Conservation (phyloP, 768 basidiomycete species). For the Podaxis sp. region DNA sequence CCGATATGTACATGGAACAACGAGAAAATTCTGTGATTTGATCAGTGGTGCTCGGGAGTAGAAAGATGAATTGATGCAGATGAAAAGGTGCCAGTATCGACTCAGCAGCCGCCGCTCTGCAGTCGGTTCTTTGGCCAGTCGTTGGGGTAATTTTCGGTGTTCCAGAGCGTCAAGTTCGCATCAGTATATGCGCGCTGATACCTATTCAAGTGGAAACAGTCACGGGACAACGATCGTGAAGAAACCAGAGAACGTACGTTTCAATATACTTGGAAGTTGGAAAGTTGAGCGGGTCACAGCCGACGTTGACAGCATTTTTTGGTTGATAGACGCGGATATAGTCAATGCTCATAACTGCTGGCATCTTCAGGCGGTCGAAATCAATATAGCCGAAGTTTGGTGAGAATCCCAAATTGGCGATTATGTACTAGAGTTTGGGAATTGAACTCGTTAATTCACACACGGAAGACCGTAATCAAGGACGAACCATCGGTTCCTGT, state of each 20-base stretch:
- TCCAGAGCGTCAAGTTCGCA: conserved; percentile 42
- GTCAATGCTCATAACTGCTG: conserved; percentile 69
- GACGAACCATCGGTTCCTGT: conserved; percentile 67
- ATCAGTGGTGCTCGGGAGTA: background rate
- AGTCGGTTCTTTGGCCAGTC: conserved; percentile 41
- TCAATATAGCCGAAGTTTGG: conserved; percentile 68
- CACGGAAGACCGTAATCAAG: conserved; percentile 29
- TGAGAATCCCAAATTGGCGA: conserved; percentile 72
- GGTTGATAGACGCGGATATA: conserved; percentile 79
- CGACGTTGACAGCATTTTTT: conserved; percentile 47
- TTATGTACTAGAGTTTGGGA: conserved; percentile 50
- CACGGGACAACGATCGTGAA: background rate
- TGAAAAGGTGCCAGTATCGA: background rate
- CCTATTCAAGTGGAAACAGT: conserved; percentile 19
- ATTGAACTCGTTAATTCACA: background rate
- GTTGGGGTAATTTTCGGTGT: conserved; percentile 30
- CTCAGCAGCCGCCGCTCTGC: conserved; percentile 15
- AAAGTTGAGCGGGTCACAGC: conserved; percentile 69
- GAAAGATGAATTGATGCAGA: background rate
- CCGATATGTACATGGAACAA: background rate
- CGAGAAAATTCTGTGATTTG: conserved; percentile 6
- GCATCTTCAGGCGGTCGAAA: conserved; percentile 51
- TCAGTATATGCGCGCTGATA: conserved; percentile 42
- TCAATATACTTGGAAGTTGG: conserved; percentile 81
- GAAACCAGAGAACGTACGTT: conserved; percentile 40